phyloP scores from a whole-genome alignment of 495 filamentous ascomycete genomes.

The Hyphodiscus hymeniophilus region DNA sequence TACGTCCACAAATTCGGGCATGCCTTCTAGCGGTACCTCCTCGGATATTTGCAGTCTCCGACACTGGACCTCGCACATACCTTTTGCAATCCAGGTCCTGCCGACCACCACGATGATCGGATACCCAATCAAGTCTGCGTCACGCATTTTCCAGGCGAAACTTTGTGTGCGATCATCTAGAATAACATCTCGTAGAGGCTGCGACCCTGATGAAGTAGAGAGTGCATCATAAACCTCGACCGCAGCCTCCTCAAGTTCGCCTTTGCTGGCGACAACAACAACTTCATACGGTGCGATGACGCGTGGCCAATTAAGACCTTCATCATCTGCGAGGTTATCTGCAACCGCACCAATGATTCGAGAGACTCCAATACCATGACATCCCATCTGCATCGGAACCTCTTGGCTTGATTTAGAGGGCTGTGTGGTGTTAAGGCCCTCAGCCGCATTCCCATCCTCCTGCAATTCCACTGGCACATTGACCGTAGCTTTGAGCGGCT shows the following conservation, averaged over 20 bases:
- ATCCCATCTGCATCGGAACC: constrained; percentile 81
- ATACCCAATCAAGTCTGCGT: constrained; percentile 85
- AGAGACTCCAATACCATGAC: constrained; percentile 90
- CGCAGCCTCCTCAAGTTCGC: constrained; percentile 41
- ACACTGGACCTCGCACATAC: constrained; percentile 70
- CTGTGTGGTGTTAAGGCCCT: constrained; percentile 13
- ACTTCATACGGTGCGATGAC: constrained; percentile 81
- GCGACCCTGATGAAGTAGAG: background rate
- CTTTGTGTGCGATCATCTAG: constrained; percentile 64
- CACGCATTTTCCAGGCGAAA: constrained; percentile 75
- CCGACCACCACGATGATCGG: constrained; percentile 76
- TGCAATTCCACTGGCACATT: constrained; percentile 23
- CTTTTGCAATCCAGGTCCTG: constrained; percentile 56
- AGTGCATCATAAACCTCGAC: constrained; percentile 52
- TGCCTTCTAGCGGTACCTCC: constrained; percentile 35
- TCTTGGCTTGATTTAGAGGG: constrained; percentile 1
- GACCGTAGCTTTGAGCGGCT: constrained; percentile 58
- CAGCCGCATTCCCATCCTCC: background rate
- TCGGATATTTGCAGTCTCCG: constrained; percentile 44
- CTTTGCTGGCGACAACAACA: constrained; percentile 53
- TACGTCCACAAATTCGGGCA: constrained; percentile 13
- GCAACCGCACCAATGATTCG: constrained; percentile 84
- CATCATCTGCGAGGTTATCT: constrained; percentile 57
- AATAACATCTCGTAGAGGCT: constrained; percentile 46
- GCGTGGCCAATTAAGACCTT: constrained; percentile 82